Percentiles rank a stretch among this genome's conserved stretches.
These are phyloP conservation scores for Penicillium sp. DNA, from an alignment of 2,329 filamentous ascomycete species.

Conservation along the genomic window DNA sequence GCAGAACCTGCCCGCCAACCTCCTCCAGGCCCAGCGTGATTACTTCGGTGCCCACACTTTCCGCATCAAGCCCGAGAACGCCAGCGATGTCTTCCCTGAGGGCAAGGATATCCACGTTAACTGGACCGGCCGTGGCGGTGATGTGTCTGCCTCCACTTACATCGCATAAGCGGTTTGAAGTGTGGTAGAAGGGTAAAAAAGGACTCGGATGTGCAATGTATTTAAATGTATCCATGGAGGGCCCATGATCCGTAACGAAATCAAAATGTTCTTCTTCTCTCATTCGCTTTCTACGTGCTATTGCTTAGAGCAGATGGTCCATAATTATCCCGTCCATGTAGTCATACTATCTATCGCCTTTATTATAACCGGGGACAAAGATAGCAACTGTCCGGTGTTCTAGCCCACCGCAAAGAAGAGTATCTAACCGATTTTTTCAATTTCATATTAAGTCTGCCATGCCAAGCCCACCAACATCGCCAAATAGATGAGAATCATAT, in stretches of 20 bases:
- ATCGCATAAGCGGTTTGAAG: conserved; percentile 66
- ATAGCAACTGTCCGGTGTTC: no score
- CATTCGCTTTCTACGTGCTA: background rate
- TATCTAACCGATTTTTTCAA: background rate
- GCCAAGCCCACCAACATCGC: background rate
- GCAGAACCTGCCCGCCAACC: conserved; percentile 94
- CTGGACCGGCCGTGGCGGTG: conserved; percentile 98
- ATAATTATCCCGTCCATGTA: no score
- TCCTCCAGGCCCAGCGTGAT: conserved; percentile 97
- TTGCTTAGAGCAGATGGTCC: no score
- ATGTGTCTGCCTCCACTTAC: conserved; percentile 96
- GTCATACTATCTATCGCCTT: no score
- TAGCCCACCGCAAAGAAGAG: no score
- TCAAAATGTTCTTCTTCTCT: conserved; percentile 14
- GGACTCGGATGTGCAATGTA: conserved; percentile 27
- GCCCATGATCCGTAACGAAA: conserved; percentile 26
- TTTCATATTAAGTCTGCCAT: conserved; percentile 2
- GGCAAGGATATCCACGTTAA: conserved; percentile 96
- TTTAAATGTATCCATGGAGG: conserved; percentile 27
- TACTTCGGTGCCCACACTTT: conserved; percentile 98
- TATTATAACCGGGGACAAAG: no score
- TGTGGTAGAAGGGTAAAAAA: conserved; percentile 23
- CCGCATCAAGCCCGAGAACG: conserved; percentile 76
- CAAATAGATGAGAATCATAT: conserved; percentile 9
- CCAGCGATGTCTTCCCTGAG: conserved; percentile 73